Evolutionary conservation across 345 rosid species (phyloP).

Genomic region (Moricandia moricandioides): DNA sequence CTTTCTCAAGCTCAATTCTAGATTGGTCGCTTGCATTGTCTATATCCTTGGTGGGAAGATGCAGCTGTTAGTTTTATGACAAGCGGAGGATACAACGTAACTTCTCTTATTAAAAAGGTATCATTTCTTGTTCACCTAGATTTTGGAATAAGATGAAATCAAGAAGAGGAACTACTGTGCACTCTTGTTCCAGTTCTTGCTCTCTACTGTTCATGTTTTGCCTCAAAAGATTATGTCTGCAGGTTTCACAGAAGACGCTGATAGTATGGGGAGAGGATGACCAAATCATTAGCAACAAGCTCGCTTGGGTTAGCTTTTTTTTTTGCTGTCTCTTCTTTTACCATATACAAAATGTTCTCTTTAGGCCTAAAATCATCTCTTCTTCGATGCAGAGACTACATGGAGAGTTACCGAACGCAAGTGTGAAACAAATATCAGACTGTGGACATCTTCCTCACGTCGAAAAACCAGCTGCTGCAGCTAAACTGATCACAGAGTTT

Average conservation of each 20-base stretch:
- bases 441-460: slow-evolving; percentile 94
- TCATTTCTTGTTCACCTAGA: background rate
- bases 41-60: slow-evolving; percentile 91
- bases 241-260: slow-evolving; percentile 75
- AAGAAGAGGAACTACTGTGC: background rate
- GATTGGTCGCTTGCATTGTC: slow-evolving; percentile 90
- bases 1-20: slow-evolving; percentile 24
- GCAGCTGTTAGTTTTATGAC: slow-evolving; percentile 82
- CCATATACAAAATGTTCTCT: background rate
- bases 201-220: background rate
- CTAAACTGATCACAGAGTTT: slow-evolving; percentile 61
- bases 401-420: slow-evolving; percentile 61
- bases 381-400: slow-evolving; percentile 61
- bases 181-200: background rate
- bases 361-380: background rate
- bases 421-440: slow-evolving; percentile 61
- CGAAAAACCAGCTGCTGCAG: slow-evolving; percentile 59
- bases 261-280: slow-evolving; percentile 95
- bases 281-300: slow-evolving; percentile 66
- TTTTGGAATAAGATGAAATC: too few relatives aligned
- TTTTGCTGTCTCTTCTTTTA: background rate
- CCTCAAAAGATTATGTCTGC: slow-evolving; percentile 17
- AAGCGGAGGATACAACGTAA: slow-evolving; percentile 78
- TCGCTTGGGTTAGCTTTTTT: slow-evolving; percentile 61
- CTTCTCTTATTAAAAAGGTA: slow-evolving; percentile 61